These are phyloP conservation scores for Chlorella sorokiniana DNA, from an alignment of 139 green algal species.

Conservation along the genomic window DNA sequence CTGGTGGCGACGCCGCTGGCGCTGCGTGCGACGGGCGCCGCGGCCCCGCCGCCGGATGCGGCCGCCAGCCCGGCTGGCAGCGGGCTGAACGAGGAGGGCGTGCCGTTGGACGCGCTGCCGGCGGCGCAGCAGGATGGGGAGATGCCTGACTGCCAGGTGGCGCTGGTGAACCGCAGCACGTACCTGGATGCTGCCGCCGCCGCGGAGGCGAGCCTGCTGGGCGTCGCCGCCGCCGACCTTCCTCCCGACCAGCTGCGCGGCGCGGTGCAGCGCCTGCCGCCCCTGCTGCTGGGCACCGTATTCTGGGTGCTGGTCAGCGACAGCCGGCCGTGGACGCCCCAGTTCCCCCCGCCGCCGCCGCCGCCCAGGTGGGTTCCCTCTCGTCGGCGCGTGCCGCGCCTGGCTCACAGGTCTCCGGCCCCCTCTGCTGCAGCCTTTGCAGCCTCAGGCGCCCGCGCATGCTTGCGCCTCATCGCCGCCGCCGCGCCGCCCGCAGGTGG, in stretches of 20 bases:
- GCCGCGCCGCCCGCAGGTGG: background rate
- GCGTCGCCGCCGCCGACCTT: background rate
- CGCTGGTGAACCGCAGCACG: background rate
- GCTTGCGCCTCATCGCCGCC: too few species aligned
- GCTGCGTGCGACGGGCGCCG: background rate
- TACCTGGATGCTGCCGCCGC: conserved; percentile 12
- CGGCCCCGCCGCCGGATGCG: background rate
- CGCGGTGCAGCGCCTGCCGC: conserved; percentile 2
- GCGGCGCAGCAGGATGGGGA: background rate
- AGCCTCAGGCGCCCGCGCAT: background rate
- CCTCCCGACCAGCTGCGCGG: background rate
- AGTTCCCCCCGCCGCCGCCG: conserved; percentile 16
- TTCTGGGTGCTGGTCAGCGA: conserved; percentile 42
- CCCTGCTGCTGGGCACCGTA: conserved; percentile 25
- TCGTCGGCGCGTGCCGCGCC: too few species aligned
- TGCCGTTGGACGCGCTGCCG: conserved; percentile 1
- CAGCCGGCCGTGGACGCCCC: background rate
- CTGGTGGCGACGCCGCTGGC: conserved; percentile 18
- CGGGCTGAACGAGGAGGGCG: conserved; percentile 8
- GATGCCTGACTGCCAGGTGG: conserved; percentile 10
- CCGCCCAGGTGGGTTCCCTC: conserved; percentile 10
- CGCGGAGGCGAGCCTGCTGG: conserved; percentile 19
- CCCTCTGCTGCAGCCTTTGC: background rate
- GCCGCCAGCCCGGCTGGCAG: background rate
- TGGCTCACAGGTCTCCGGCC: too few species aligned